Base-by-base conservation (phyloP, 2,329 filamentous ascomycete species). In the Fusarium sp. region DNA sequence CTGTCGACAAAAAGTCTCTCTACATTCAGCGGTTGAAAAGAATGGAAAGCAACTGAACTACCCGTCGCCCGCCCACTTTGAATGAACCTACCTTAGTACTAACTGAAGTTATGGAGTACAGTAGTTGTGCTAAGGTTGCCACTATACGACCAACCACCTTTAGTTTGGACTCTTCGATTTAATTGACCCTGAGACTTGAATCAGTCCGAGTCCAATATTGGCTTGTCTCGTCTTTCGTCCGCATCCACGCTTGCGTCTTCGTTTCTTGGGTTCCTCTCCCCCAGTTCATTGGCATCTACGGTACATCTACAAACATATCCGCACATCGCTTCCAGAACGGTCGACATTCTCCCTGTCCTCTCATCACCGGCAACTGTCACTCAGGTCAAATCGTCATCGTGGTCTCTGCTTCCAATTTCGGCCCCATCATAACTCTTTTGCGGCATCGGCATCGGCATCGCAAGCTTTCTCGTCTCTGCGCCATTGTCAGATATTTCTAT, bases 81-180 rank as follows among this genome's bases (percentile, higher is more conserved):
- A 23, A 45, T 48, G 29, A 41, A 48, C 57, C 37, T 38, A 46
- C 51, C 33, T 46, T 45, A 45, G 23, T 45, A 27, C 42, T 14
- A n/a, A 41, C n/a, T 16, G 19, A 21, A 37, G 33, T n/a, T n/a
- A n/a, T n/a, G n/a, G n/a, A n/a, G 27, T 31, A 37, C 35, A 37
- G 35, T 37, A 49, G 29, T 33, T 18, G 42, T 61, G 46, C 54
- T 60, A 60, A 48, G 54, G 63, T 52, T 66, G 45, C 56, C 76
- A 63, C 57, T 65, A 74, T 55, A 54, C 67, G 58, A 69, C 74
- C 73, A 77, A 69, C 73, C 74, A 74, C 70, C 74, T 70, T 67
- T 11, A 37, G 42, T 44, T 42, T 49, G 54, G 64, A 37, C 45
- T 66, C 38, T 65, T 56, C 19, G 29, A 44, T 38, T 39, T 52